These are phyloP conservation scores for Penicillium janthinellum DNA, from an alignment of 2,329 filamentous ascomycete genomes.

Conservation along the genomic window DNA sequence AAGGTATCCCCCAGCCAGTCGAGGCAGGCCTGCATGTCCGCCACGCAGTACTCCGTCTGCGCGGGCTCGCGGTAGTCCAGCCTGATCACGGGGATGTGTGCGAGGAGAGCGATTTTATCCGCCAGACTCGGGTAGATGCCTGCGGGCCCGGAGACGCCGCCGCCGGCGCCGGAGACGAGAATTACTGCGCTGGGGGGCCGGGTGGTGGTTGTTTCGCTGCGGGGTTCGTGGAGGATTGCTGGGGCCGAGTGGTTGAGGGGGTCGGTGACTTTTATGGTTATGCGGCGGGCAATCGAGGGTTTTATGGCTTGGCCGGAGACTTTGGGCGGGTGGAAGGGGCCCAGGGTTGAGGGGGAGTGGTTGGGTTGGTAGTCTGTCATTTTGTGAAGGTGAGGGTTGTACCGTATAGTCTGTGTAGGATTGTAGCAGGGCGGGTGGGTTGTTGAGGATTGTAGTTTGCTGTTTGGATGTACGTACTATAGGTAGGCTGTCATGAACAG, in stretches of 20 bases:
- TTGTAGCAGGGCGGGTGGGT: neutral
- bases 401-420: neutral
- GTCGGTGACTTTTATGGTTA: slow-evolving; percentile 23
- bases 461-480: neutral
- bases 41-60: neutral
- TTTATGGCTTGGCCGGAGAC: slow-evolving; percentile 9
- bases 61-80: slow-evolving; percentile 1
- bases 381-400: neutral
- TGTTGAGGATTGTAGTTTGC: neutral
- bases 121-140: slow-evolving; percentile 44
- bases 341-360: slow-evolving; percentile 7
- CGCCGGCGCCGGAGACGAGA: slow-evolving; percentile 38
- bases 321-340: slow-evolving; percentile 19
- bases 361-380: slow-evolving; percentile 9
- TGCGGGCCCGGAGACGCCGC: slow-evolving; percentile 45
- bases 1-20: slow-evolving; percentile 17
- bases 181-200: slow-evolving; percentile 28
- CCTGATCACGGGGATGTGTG: slow-evolving; percentile 40
- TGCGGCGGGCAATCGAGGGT: slow-evolving; percentile 12
- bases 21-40: neutral
- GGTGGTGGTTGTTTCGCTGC: slow-evolving; percentile 23
- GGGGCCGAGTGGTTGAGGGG: slow-evolving; percentile 27
- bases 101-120: slow-evolving; percentile 44
- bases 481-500: neutral
- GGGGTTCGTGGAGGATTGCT: slow-evolving; percentile 37